These are phyloP conservation scores for Epichloe coenophiala DNA, from an alignment of 2,329 filamentous ascomycete genomes.

Conservation along the genomic window DNA sequence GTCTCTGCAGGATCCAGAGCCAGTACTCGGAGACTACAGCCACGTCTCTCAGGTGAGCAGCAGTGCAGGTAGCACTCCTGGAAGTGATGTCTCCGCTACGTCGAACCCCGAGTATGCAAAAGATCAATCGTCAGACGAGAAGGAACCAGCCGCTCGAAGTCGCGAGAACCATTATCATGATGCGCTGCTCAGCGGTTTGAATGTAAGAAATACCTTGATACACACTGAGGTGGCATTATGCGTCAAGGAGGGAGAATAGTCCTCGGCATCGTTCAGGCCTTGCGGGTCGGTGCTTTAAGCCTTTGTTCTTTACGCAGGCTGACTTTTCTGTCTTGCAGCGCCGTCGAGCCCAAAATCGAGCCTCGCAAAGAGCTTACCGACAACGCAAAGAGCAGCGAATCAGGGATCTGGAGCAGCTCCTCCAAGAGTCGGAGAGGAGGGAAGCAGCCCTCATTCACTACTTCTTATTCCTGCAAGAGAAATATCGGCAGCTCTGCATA, in stretches of 20 bases:
- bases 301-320: neutral
- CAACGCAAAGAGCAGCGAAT: constrained; percentile 41
- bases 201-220: constrained; percentile 20
- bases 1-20: neutral
- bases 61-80: constrained; percentile 5
- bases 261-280: too few relatives aligned
- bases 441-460: constrained; percentile 32
- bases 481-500: neutral
- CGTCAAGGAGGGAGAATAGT: too few relatives aligned
- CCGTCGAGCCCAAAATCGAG: constrained; percentile 11
- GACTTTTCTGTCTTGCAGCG: constrained; percentile 8
- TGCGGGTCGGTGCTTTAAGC: neutral
- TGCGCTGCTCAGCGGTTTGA: constrained; percentile 34
- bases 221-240: too few relatives aligned
- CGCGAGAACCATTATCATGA: constrained; percentile 40
- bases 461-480: neutral
- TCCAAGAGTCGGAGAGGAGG: constrained; percentile 38
- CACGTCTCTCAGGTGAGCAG: neutral
- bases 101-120: neutral
- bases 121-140: neutral
- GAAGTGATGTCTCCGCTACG: neutral
- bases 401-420: constrained; percentile 45
- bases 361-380: constrained; percentile 16
- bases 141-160: constrained; percentile 17
- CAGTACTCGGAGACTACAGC: neutral